phyloP scores from a whole-genome alignment of 2,329 filamentous ascomycete genomes.

The Botryosphaeria dothidea region DNA sequence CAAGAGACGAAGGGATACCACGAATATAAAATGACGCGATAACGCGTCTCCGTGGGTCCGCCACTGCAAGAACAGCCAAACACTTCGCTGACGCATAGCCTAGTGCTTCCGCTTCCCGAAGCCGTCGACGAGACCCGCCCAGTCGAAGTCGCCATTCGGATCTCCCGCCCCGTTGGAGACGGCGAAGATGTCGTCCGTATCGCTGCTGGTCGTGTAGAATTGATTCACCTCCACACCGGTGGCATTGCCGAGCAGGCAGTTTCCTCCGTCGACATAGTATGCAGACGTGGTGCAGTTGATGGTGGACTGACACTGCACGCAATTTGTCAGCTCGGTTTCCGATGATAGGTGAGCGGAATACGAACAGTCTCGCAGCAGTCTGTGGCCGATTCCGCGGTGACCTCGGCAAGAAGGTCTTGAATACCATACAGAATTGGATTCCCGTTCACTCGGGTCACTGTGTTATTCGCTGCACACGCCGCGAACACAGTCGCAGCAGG shows the following conservation, averaged over 20 bases:
- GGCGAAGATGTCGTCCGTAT: background rate
- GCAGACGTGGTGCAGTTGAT: background rate
- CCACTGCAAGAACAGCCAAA: no score
- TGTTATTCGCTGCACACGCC: background rate
- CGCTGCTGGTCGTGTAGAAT: background rate
- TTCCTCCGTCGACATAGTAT: background rate
- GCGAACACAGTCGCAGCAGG: background rate
- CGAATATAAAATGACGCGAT: no score
- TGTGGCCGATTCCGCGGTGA: background rate
- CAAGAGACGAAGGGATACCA: no score
- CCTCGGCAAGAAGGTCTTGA: background rate
- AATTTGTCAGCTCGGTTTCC: background rate
- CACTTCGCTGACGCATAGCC: no score
- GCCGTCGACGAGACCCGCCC: background rate
- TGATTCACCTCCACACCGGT: background rate
- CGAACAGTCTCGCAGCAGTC: background rate
- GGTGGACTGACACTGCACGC: background rate
- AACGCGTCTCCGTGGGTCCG: no score
- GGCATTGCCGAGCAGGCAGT: background rate
- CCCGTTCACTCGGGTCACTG: background rate
- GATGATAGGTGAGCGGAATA: background rate
- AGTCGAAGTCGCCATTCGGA: background rate
- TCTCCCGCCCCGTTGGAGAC: background rate
- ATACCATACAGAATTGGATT: background rate
- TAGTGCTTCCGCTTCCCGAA: background rate